Conservation (phyloP, 371 early-diverging fungal genomes). For the Coemansia sp. region DNA sequence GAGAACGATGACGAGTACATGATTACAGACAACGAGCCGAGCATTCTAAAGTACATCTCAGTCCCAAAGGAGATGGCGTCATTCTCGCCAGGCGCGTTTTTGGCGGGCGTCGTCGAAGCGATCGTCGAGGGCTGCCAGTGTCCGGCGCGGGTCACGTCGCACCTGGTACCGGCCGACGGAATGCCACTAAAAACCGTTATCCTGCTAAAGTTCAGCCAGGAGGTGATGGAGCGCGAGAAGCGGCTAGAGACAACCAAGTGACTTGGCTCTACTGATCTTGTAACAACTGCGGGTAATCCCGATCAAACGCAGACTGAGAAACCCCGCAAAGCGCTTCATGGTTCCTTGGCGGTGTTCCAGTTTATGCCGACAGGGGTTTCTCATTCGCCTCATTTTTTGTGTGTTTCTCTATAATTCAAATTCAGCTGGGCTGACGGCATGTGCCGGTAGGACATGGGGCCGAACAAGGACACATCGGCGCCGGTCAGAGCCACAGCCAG, state of each 20-base stretch:
- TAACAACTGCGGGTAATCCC: neutral
- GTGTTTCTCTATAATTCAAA: neutral
- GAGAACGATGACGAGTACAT: slow-evolving; percentile 97
- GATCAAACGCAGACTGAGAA: too few relatives aligned
- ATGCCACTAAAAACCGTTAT: slow-evolving; percentile 89
- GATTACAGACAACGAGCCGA: slow-evolving; percentile 95
- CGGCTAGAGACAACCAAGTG: slow-evolving; percentile 52
- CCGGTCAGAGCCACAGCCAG: too few relatives aligned
- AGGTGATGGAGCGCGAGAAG: slow-evolving; percentile 76
- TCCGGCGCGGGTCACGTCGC: slow-evolving; percentile 91
- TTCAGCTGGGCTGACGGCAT: neutral
- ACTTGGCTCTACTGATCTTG: neutral
- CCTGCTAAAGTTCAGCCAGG: slow-evolving; percentile 88
- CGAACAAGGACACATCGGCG: slow-evolving; percentile 7
- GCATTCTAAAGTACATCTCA: slow-evolving; percentile 83
- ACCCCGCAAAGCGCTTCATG: too few relatives aligned
- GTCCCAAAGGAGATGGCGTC: slow-evolving; percentile 89
- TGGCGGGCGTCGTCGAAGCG: slow-evolving; percentile 95
- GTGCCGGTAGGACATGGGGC: neutral
- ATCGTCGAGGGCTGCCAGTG: slow-evolving; percentile 88
- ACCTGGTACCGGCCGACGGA: slow-evolving; percentile 87
- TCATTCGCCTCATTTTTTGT: neutral
- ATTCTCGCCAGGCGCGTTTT: slow-evolving; percentile 89
- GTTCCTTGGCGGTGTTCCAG: too few relatives aligned
- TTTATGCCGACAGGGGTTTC: neutral